Percentiles rank a stretch among this genome's conserved stretches.
Evolutionary conservation across 345 rosid genomes (phyloP).

Genomic region (Jatropha curcas): DNA sequence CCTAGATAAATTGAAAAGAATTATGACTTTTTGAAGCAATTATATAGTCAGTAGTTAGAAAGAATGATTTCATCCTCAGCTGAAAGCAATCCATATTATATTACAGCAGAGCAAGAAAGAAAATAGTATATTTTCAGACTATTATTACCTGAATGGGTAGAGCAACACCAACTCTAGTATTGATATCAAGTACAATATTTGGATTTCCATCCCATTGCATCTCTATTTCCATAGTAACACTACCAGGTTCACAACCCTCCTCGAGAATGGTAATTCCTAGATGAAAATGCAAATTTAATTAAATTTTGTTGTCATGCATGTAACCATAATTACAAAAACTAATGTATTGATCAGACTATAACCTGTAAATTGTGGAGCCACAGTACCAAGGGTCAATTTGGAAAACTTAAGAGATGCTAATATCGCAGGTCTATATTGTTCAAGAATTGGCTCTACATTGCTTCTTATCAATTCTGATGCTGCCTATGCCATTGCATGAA

Average conservation of each 20-base stretch:
- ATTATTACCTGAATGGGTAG: slow-evolving; percentile 71
- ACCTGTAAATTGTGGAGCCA: slow-evolving; percentile 98
- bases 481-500: slow-evolving; percentile 52
- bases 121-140: no score
- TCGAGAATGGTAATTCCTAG: slow-evolving; percentile 76
- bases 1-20: slow-evolving; percentile 45
- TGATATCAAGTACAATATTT: slow-evolving; percentile 64
- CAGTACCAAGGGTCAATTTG: slow-evolving; percentile 82
- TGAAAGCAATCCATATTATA: not conserved
- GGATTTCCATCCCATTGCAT: slow-evolving; percentile 97
- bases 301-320: no score
- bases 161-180: slow-evolving; percentile 70
- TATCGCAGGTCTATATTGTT: slow-evolving; percentile 70
- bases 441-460: slow-evolving; percentile 83
- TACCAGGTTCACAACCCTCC: slow-evolving; percentile 42
- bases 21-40: no score
- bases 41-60: no score
- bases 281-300: not conserved
- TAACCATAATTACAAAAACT: not conserved
- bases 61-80: no score
- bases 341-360: no score
- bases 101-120: not conserved
- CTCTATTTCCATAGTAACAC: slow-evolving; percentile 81
- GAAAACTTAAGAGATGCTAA: slow-evolving; percentile 80
- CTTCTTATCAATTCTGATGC: slow-evolving; percentile 80